A percentile compares a stretch with the other conserved stretches of the same genome.
phyloP scores from a whole-genome alignment of 331 rosid species.

The Acacia pycnantha region DNA sequence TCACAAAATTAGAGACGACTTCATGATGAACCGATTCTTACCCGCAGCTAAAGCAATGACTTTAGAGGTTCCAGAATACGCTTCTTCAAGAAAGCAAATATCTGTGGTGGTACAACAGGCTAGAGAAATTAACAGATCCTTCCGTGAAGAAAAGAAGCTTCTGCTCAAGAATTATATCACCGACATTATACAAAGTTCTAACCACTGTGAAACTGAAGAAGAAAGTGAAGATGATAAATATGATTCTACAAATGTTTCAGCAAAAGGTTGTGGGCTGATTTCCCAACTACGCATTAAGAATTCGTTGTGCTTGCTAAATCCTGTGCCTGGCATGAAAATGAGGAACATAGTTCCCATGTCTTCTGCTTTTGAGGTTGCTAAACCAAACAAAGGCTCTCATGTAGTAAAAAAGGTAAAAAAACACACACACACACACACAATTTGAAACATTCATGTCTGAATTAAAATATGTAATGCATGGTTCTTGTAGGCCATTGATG shows the following conservation, averaged over 20 bases:
- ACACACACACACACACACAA: neutral
- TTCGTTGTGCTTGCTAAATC: constrained; percentile 65
- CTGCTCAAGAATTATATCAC: constrained; percentile 35
- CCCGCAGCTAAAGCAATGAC: constrained; percentile 99
- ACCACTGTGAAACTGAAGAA: constrained; percentile 32
- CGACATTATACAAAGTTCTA: constrained; percentile 44
- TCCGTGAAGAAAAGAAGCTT: constrained; percentile 51
- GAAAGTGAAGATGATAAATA: constrained; percentile 48
- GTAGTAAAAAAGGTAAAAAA: constrained; percentile 61
- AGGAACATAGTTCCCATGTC: constrained; percentile 39
- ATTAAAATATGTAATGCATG: neutral
- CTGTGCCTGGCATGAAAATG: constrained; percentile 60
- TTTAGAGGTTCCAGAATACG: constrained; percentile 64
- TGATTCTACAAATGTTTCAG: constrained; percentile 42
- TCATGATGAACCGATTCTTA: constrained; percentile 92
- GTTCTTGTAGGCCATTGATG: constrained; percentile 57
- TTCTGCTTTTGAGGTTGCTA: constrained; percentile 31
- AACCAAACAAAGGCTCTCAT: constrained; percentile 44
- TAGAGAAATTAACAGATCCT: constrained; percentile 49
- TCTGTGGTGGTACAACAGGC: constrained; percentile 51
- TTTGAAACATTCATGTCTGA: neutral
- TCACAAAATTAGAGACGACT: constrained; percentile 77
- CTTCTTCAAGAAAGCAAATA: constrained; percentile 55
- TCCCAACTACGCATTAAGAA: constrained; percentile 62
- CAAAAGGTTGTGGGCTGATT: constrained; percentile 82